These are phyloP conservation scores for Carnegiea gigantea DNA, from an alignment of 179 eudicot genomes.

Conservation along the genomic window DNA sequence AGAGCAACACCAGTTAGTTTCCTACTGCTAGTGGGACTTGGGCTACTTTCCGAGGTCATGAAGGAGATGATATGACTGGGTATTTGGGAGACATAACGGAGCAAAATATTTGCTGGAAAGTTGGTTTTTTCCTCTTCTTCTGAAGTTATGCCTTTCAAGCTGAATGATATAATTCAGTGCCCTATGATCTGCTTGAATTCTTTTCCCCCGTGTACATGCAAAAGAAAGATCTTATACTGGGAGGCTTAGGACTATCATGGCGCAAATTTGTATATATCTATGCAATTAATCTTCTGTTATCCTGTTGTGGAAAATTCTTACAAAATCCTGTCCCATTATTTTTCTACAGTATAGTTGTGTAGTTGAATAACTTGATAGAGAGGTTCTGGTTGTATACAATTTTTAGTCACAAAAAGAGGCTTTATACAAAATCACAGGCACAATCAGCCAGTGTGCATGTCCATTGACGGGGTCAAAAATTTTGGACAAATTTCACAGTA, in stretches of 20 bases:
- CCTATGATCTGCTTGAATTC: background rate
- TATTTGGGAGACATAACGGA: background rate
- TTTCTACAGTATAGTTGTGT: conserved; percentile 23
- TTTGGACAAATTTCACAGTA: conserved; percentile 20
- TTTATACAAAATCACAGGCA: conserved; percentile 31
- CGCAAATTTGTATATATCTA: background rate
- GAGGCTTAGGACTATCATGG: background rate
- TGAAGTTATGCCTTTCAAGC: background rate
- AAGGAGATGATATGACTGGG: background rate
- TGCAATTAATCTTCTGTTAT: background rate
- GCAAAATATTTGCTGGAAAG: background rate
- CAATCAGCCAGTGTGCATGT: conserved; percentile 25
- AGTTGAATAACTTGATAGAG: conserved; percentile 19
- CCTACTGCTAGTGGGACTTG: background rate
- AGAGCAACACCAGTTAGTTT: background rate
- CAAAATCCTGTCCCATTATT: conserved; percentile 16
- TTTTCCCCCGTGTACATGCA: background rate
- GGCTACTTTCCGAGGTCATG: background rate
- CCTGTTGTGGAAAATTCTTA: conserved; percentile 5
- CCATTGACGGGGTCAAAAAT: conserved; percentile 14
- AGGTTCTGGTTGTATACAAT: conserved; percentile 27
- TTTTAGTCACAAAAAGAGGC: conserved; percentile 27
- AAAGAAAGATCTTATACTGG: conserved; percentile 1
- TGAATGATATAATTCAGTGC: background rate
- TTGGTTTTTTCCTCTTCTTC: background rate